Evolutionary conservation across 2,329 filamentous ascomycete species (phyloP), one percentile per base, ranked within the genome.

Genomic region (Metarhizium album): DNA sequence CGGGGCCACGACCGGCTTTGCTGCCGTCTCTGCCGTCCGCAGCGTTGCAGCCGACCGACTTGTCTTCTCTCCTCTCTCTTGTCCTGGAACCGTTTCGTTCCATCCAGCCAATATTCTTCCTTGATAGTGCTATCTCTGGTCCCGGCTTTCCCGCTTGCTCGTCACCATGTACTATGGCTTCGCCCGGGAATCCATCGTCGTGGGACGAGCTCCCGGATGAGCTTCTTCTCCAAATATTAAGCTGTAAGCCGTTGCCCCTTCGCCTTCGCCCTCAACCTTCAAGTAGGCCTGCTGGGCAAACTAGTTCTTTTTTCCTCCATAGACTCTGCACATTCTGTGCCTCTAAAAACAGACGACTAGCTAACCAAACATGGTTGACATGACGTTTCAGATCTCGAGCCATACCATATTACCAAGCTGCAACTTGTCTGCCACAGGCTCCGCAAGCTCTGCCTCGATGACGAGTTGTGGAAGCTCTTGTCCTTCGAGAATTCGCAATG

Each of bases 401-500:
- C 67, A 27, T 56, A 57, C 29, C 54, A 66, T 43, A 58, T 90
- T 53, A 79, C 84, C 52, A 74, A 67, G 50, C 70, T 91, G 33
- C 87, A 90, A 67, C 74, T 78, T 20, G 80, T 88, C 13, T 91
- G 82, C 24, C 80, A 74, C 55, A 75, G 74, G 43, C 79, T 91
- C 52, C 75, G 83, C 27, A 67, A 71, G 29, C 72, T 93, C 42
- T 84, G 80, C 38, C 82, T 88, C 51, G 88, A 95, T 62, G 79
- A 86, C 59, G 77, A 74, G 38, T 71, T 91, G 35, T 96, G 90
- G 90, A 84, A 85, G 54, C 69, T 75, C 3, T 75, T 83, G 62
- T 90, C 86, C 64, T 88, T 93, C 64, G 74, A 83, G 35, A 72
- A 82, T 52, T 91, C 87, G 16, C 64, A 74, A 33, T 84, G 83